Conservation (phyloP, 2,329 filamentous ascomycete genomes). For the Cordyceps fumosorosea region DNA sequence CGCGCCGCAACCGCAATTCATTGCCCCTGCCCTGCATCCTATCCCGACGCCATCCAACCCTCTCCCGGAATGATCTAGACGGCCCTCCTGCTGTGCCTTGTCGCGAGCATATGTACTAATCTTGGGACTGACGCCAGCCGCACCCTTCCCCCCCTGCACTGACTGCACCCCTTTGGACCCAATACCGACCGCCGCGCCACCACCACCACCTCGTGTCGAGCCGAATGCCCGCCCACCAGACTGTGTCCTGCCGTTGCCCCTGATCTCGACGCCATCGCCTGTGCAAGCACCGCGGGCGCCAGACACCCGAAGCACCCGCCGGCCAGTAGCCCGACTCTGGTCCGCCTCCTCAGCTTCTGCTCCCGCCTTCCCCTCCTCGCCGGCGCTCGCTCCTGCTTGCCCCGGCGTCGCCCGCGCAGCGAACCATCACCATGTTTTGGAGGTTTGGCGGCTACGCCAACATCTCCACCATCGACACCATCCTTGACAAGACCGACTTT, state of each 20-base stretch:
- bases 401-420: constrained; percentile 1
- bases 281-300: background rate
- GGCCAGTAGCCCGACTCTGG: background rate
- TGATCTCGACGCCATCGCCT: background rate
- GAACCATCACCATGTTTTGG: constrained; percentile 84
- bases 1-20: background rate
- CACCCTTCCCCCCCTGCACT: background rate
- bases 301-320: background rate
- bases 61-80: constrained; percentile 10
- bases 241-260: background rate
- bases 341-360: background rate
- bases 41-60: background rate
- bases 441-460: constrained; percentile 98
- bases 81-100: constrained; percentile 3
- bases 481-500: constrained; percentile 95
- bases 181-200: background rate
- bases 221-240: constrained; percentile 8
- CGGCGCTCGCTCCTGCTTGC: constrained; percentile 12
- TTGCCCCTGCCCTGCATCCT: background rate
- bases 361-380: background rate
- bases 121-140: background rate
- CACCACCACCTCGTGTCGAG: background rate
- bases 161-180: constrained; percentile 10
- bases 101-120: background rate
- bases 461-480: constrained; percentile 91